Percentiles rank a stretch among this genome's conserved stretches.
Conservation (phyloP, 202 grass and related monocot genomes). For the Carex sylvatica region DNA sequence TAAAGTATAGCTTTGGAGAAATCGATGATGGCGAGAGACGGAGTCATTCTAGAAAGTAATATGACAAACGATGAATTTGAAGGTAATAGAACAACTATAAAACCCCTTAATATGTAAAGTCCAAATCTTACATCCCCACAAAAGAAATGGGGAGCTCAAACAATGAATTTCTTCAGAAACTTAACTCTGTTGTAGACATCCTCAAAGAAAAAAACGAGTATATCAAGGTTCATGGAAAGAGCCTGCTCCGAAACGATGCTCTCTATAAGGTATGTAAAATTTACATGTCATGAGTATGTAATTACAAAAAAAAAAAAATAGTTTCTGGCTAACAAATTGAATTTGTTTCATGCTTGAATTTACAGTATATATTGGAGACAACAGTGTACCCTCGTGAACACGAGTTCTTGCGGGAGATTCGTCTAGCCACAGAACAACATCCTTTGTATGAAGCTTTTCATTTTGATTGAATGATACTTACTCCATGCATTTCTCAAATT, state of each 20-base stretch:
- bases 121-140: background rate
- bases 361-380: slow-evolving; percentile 59
- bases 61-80: background rate
- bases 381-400: slow-evolving; percentile 58
- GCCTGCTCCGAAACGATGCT: slow-evolving; percentile 47
- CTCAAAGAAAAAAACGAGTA: slow-evolving; percentile 25
- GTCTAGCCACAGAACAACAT: slow-evolving; percentile 41
- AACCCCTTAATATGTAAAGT: background rate
- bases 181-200: background rate
- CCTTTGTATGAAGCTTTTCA: slow-evolving; percentile 14
- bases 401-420: slow-evolving; percentile 58
- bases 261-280: slow-evolving; percentile 37
- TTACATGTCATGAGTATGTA: background rate
- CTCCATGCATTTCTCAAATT: background rate
- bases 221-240: slow-evolving; percentile 43
- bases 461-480: background rate
- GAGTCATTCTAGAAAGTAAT: background rate
- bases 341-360: background rate
- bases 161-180: background rate
- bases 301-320: background rate
- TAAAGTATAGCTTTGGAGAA: background rate
- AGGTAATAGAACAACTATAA: background rate
- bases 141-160: background rate
- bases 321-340: background rate
- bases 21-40: background rate